phyloP scores from a whole-genome alignment of 371 early-diverging fungal species.

The Mortierella sp. region DNA sequence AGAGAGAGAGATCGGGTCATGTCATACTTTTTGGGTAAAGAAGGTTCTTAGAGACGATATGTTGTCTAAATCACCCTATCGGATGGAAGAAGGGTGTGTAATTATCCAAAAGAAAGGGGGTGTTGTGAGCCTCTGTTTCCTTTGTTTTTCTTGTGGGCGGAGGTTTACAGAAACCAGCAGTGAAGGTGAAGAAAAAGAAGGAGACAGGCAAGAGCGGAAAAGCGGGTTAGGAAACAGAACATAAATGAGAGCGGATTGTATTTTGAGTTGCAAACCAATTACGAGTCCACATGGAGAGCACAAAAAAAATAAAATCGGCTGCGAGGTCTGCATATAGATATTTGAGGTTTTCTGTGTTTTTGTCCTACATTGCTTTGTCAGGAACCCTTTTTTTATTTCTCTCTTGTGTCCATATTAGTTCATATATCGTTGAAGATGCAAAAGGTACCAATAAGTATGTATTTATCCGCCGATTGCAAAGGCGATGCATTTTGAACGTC shows the following conservation, averaged over 20 bases:
- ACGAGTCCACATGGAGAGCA: not conserved
- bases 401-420: not conserved
- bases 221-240: not conserved
- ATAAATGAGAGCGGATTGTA: not conserved
- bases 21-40: not conserved
- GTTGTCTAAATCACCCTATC: not conserved
- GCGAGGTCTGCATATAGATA: not conserved
- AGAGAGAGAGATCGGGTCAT: not conserved
- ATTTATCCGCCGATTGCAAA: not conserved
- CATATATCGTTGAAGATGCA: not conserved
- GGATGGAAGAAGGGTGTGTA: not conserved
- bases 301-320: too few relatives aligned
- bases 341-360: not conserved
- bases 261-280: slow-evolving; percentile 11
- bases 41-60: not conserved
- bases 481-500: too few relatives aligned
- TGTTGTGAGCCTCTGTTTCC: not conserved
- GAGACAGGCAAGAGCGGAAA: not conserved
- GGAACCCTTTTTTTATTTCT: slow-evolving; percentile 3
- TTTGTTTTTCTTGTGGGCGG: not conserved
- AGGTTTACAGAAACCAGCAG: not conserved
- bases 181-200: not conserved
- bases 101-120: not conserved
- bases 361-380: slow-evolving; percentile 23
- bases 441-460: not conserved